Evolutionary conservation across 2,329 filamentous ascomycete genomes (phyloP).

Genomic region (Lecanoromycetidae sp.): DNA sequence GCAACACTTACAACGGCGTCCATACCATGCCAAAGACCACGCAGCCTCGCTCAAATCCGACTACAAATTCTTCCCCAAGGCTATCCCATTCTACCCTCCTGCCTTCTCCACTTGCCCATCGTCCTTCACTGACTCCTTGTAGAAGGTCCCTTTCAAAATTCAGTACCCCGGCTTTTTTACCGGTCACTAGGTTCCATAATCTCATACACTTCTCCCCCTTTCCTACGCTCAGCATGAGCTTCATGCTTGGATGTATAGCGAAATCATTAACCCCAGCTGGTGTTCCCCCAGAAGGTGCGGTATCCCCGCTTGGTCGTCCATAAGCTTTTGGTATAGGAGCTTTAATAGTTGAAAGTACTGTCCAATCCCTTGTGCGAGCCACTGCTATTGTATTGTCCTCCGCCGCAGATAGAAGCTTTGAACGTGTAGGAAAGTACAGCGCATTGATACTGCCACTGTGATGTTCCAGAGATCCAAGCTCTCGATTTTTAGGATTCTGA

Average conservation of each 20-base stretch:
- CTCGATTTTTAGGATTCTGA: constrained; percentile 76
- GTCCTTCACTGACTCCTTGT: constrained; percentile 61
- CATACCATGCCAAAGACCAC: constrained; percentile 64
- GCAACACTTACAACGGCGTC: constrained; percentile 26
- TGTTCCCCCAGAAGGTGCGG: constrained; percentile 64
- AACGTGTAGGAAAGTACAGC: constrained; percentile 69
- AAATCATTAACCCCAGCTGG: constrained; percentile 91
- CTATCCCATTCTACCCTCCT: constrained; percentile 69
- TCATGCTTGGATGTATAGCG: constrained; percentile 89
- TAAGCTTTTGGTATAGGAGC: constrained; percentile 69
- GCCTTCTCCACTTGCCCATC: constrained; percentile 69
- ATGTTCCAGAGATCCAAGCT: constrained; percentile 76
- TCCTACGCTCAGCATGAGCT: constrained; percentile 87
- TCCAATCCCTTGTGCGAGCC: constrained; percentile 79
- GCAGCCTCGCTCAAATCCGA: constrained; percentile 76
- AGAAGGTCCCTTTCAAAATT: constrained; percentile 69
- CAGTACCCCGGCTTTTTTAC: constrained; percentile 85
- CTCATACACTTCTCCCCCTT: constrained; percentile 85
- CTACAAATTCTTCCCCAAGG: constrained; percentile 69
- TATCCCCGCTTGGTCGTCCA: constrained; percentile 79
- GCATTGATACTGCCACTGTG: constrained; percentile 72
- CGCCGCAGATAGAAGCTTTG: constrained; percentile 74
- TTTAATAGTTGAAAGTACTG: constrained; percentile 74
- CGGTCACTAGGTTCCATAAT: constrained; percentile 92
- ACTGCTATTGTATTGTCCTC: constrained; percentile 90